phyloP scores from a whole-genome alignment of 1,284 basidiomycete genomes.

The Singerocomus rubriflavus region DNA sequence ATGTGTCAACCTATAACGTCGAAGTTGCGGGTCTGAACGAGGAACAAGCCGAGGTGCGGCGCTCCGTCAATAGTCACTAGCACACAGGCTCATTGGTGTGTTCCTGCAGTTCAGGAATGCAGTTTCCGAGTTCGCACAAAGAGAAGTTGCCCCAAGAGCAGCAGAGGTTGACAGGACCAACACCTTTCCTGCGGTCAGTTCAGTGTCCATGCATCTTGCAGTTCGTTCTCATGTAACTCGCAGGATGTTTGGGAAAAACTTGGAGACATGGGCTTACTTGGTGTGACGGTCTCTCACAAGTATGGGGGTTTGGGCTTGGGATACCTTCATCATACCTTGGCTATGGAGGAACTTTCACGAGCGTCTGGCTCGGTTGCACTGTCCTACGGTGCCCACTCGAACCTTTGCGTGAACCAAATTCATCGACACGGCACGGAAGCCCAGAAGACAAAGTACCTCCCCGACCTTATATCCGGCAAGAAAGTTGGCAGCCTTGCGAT shows the following conservation, averaged over 20 bases:
- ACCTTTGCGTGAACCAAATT: conserved; percentile 80
- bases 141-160: conserved; percentile 76
- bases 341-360: conserved; percentile 89
- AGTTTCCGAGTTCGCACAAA: conserved; percentile 67
- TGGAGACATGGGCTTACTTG: conserved; percentile 82
- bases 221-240: conserved; percentile 1
- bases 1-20: conserved; percentile 63
- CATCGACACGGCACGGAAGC: conserved; percentile 82
- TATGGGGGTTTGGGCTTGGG: conserved; percentile 79
- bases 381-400: conserved; percentile 93
- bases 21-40: conserved; percentile 80
- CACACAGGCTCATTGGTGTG: background rate
- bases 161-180: conserved; percentile 83
- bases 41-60: conserved; percentile 76
- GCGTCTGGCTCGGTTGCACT: conserved; percentile 90
- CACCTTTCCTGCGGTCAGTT: conserved; percentile 67
- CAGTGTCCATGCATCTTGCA: background rate
- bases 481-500: conserved; percentile 92
- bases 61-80: background rate
- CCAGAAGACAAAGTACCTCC: conserved; percentile 88
- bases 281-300: conserved; percentile 78
- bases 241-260: conserved; percentile 89
- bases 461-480: conserved; percentile 77
- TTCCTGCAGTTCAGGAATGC: conserved; percentile 70
- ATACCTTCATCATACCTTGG: conserved; percentile 86